Evolutionary conservation across 2,329 filamentous ascomycete genomes (phyloP), one percentile per base, ranked within the genome.

Genomic region (Aspergillus neotritici): DNA sequence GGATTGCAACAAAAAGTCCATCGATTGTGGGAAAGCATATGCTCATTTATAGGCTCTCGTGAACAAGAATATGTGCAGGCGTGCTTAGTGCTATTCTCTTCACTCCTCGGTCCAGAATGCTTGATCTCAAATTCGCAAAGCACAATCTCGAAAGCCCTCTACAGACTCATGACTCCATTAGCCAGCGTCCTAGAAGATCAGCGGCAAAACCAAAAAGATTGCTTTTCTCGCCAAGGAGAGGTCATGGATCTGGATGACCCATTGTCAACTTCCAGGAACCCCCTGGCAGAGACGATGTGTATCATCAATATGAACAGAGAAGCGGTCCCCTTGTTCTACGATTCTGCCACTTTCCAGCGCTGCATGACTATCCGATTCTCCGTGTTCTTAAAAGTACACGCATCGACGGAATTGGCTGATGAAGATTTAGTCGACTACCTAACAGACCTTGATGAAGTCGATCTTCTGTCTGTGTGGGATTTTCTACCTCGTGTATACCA

Each of bases 181-280:
- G 40, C 56, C 13, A 46, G 52, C n/a, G 41, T 63, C 4, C 56
- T 69, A 21, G 64, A 67, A 40, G 45, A 41, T n/a, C 38, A 54
- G 13, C 54, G 62, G 15, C 48, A 54, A 31, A 41, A 25, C 5
- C 54, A 59, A 34, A 55, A 53, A 40, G 34, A 47, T 12, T 35
- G 48, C 9, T 29, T 43, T 9, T 29, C 48, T 33, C 15, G 36
- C 4, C 43, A 49, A 8, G 51, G 54, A 30, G 66, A 72, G 44
- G 44, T 51, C 4, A 72, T 73, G 69, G 71, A 74, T 35, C 45
- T 72, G 30, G 69, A 74, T 40, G 64, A 64, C 46, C 57, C 60
- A 14, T 58, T 69, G 29, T 52, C 59, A 30, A 48, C 51, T 12
- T 51, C 56, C 25, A 46, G 48, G 13, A 59, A 60, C 37, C 52